Percentiles rank a stretch among this genome's conserved stretches.
These are phyloP conservation scores for Glarea lozoyensis DNA, from an alignment of 495 filamentous ascomycete genomes.

Conservation along the genomic window DNA sequence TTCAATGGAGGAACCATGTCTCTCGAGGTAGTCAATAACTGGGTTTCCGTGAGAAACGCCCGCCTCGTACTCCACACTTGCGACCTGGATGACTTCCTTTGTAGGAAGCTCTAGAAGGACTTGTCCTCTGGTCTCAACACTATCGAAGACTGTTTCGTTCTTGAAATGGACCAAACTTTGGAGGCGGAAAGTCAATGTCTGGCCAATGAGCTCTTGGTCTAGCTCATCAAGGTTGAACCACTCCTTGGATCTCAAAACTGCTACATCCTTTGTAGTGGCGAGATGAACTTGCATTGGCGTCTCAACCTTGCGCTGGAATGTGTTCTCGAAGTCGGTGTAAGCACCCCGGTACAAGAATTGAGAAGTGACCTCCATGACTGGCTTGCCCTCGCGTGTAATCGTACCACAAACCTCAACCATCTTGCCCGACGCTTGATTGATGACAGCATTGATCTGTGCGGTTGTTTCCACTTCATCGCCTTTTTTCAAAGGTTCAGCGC, in stretches of 20 bases:
- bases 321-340: constrained; percentile 93
- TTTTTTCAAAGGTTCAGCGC: constrained; percentile 87
- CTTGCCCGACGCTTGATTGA: constrained; percentile 97
- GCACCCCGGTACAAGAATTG: constrained; percentile 93
- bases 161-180: constrained; percentile 87
- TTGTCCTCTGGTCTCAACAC: constrained; percentile 85
- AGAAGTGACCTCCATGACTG: constrained; percentile 98
- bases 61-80: constrained; percentile 87
- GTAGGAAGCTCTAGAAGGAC: constrained; percentile 92
- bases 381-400: constrained; percentile 71
- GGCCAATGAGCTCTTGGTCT: constrained; percentile 74
- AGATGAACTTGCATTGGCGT: constrained; percentile 92
- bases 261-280: constrained; percentile 77
- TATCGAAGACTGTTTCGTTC: constrained; percentile 87
- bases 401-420: constrained; percentile 99
- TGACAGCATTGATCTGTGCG: constrained; percentile 92
- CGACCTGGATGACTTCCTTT: constrained; percentile 94
- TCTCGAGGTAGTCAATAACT: constrained; percentile 90
- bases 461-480: constrained; percentile 88
- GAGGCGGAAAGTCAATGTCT: constrained; percentile 94
- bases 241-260: constrained; percentile 88
- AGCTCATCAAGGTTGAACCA: constrained; percentile 76
- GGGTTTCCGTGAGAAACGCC: constrained; percentile 90
- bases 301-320: constrained; percentile 94
- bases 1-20: constrained; percentile 87